Base-by-base conservation (phyloP, 257 asterid species). In the Mitragyna speciosa region DNA sequence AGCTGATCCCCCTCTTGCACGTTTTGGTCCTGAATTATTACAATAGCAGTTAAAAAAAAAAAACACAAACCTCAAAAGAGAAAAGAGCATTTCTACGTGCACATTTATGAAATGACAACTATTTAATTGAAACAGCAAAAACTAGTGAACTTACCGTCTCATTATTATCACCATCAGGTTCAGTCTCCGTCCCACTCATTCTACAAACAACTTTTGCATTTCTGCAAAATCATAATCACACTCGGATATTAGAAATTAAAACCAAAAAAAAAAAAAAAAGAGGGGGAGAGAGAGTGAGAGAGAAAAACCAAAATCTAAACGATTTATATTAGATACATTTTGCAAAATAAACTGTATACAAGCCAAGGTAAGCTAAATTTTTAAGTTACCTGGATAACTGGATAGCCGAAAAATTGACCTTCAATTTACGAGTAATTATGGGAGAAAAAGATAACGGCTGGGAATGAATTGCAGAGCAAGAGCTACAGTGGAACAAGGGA, bases 121-220 rank as follows among this genome's bases (percentile, higher is more conserved):
- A 11, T 58, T 73, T 36, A 19, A 30, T 52, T 15, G 59, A 48
- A 45, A 48, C n/a, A 49, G 69, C 20, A 17, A 33, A 33, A 64
- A 64, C 4, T 16, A 1, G 1, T 24, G 70, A 17, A 33, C 73
- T 47, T 88, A 91, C 99, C 93, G 89, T 87, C 19, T 87, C 93
- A 52, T 86, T 84, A 74, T 89, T 80, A 82, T 87, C 85, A 84
- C 70, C 36, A 10, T 89, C 97, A 5, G 92, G 90, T 66, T 90
- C 96, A 19, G 63, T 71, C 64, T 89, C 94, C 47, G 92, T 79
- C 80, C 83, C 94, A 43, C 90, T 84, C 84, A 73, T 76, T 86
- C 88, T 89, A 88, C 96, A 87, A 78, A 86, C 72, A 51, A 86
- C 54, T 76, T 82, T 84, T 73, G 83, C 69, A 82, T 85, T 84